Conservation (phyloP, 208 protist genomes). For the Chromosphaera perkinsii region DNA sequence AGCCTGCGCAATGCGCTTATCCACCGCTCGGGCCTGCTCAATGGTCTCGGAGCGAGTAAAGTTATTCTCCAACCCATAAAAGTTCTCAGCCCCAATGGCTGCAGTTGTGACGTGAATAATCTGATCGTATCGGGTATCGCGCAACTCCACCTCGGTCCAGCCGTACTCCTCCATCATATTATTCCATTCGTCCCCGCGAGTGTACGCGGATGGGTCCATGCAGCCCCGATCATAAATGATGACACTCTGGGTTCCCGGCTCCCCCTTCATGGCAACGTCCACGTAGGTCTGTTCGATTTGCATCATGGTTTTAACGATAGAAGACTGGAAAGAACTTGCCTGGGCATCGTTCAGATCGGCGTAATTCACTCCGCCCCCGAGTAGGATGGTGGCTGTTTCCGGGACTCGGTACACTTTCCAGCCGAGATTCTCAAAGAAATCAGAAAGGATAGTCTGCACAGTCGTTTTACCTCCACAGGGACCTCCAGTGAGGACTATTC, state of each 20-base stretch:
- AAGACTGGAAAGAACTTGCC: constrained; percentile 5
- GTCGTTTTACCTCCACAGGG: constrained; percentile 25
- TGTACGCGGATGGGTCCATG: constrained; percentile 14
- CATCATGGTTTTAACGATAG: constrained; percentile 12
- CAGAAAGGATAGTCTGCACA: constrained; percentile 7
- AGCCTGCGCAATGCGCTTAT: background rate
- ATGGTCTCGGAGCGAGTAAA: constrained; percentile 11
- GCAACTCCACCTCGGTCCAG: constrained; percentile 4
- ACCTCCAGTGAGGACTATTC: background rate
- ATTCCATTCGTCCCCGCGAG: background rate
- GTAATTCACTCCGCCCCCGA: background rate
- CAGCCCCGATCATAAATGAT: constrained; percentile 19
- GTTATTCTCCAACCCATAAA: constrained; percentile 11
- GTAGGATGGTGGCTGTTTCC: constrained; percentile 7
- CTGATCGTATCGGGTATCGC: constrained; percentile 19
- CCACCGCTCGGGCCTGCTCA: constrained; percentile 5
- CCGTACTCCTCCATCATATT: background rate
- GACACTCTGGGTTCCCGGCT: too few relatives aligned
- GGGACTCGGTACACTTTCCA: constrained; percentile 24
- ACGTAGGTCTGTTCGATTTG: background rate
- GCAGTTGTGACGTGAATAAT: constrained; percentile 20
- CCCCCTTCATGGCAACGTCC: background rate
- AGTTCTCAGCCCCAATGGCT: constrained; percentile 14
- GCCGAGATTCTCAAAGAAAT: background rate
- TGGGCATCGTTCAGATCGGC: background rate